phyloP scores from a whole-genome alignment of 2,329 filamentous ascomycete species.

The Fusarium sp. region DNA sequence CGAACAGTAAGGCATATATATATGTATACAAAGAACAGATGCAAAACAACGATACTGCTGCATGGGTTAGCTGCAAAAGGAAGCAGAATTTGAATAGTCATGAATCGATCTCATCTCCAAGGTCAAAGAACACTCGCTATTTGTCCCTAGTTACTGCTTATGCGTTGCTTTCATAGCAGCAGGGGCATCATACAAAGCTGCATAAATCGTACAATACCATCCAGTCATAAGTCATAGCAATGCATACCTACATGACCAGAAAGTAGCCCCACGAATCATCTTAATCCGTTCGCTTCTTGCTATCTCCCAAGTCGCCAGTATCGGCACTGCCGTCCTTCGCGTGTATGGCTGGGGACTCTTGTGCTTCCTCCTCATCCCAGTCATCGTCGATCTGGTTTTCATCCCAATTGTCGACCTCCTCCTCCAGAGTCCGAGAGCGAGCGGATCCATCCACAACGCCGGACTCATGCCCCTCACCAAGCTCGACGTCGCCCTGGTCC shows the following conservation, averaged over 20 bases:
- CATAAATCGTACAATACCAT: constrained; percentile 30
- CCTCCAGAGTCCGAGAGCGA: constrained; percentile 69
- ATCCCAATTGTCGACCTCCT: constrained; percentile 94
- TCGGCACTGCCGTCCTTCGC: constrained; percentile 43
- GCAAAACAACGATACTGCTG: no score
- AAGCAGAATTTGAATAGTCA: background rate
- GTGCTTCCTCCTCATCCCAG: constrained; percentile 68
- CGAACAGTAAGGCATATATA: no score
- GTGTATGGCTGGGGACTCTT: constrained; percentile 35
- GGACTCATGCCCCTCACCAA: constrained; percentile 80
- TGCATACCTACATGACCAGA: constrained; percentile 7
- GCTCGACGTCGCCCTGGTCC: constrained; percentile 79
- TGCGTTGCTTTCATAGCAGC: constrained; percentile 7
- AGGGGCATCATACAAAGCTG: constrained; percentile 5
- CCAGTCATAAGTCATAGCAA: constrained; percentile 17
- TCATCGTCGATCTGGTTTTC: constrained; percentile 78
- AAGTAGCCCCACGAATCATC: background rate
- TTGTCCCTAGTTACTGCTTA: constrained; percentile 1
- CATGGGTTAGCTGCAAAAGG: background rate
- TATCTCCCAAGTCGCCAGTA: constrained; percentile 50
- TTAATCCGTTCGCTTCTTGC: constrained; percentile 55
- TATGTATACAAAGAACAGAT: no score
- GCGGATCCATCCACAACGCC: constrained; percentile 66
- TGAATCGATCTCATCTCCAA: constrained; percentile 7
- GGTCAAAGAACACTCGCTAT: constrained; percentile 3